Evolutionary conservation across 2,329 filamentous ascomycete species (phyloP), one percentile per base, ranked within the genome.

Genomic region (Celoporthe dispersa): DNA sequence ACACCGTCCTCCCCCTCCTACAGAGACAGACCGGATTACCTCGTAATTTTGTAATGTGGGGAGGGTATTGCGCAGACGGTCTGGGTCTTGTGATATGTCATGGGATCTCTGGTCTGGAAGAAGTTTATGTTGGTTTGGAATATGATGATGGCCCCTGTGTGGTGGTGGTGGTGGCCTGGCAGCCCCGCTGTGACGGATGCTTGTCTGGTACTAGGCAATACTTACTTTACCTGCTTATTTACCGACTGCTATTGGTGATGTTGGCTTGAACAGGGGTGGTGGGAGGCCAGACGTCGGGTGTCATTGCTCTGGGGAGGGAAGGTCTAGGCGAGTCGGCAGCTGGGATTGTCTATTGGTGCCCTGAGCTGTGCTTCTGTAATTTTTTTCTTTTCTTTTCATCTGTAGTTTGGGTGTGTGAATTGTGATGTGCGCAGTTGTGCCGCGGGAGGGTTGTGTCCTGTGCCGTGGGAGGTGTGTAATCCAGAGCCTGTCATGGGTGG

Each of bases 41-140:
- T 57, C 12, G 25, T 57, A 16, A 16, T 31, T 28, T 57, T 31
- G n/a, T 22, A n/a, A 19, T 63, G 37, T 35, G 11, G 25, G 33
- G 28, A 14, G 28, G 41, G 31, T 19, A 4, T 22, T 33, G 14
- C 55, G 66, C 66, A 68, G 66, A 35, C 55, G 66, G 22, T 25
- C 6, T 8, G 12, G 59, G 66, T 68, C 66, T 68, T 62, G 57
- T 68, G 57, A 68, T 63, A 39, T 53, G 44, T 51, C 66, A 39
- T 68, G 66, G 51, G 64, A 44, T 44, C 33, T 66, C 51, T 53
- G n/a, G 19, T n/a, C 19, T 48, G 9, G 44, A n/a, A 9, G 3
- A 48, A 39, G 35, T 9, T 44, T 7, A n/a, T n/a, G 44, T n/a
- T 9, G 44, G 19, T 48, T n/a, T 9, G 7, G 39, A 41, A 16